Evolutionary conservation across 257 asterid genomes (phyloP), one percentile per base, ranked within the genome.

Genomic region (Henckelia pumila): DNA sequence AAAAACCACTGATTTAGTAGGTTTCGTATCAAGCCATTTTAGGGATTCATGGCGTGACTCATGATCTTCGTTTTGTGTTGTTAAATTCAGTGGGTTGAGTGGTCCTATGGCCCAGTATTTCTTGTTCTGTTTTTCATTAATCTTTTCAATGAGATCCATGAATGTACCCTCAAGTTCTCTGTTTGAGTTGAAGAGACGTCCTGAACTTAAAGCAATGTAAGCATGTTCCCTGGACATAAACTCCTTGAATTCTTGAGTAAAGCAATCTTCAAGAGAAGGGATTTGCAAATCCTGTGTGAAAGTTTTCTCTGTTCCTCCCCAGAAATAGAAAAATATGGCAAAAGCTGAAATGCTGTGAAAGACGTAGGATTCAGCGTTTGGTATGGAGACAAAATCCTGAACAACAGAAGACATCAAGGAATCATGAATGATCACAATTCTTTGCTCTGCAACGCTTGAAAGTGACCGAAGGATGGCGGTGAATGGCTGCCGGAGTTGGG

Each of bases 61-160:
- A n/a, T n/a, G n/a, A 0, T 64, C 60, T 53, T 29, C 1, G 14
- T 30, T 67, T 26, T 56, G 14, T 25, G 44, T 29, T 0, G 21
- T 56, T 2, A 78, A 8, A 0, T 14, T 61, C 0, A 84, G 19
- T 0, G 82, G 88, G 75, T 86, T 84, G 30, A 84, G 82, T 8
- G 94, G 88, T 32, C 95, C 95, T n/a, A 87, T 20, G 6, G 85
- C 79, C 83, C 84, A 85, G 0, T 77, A 80, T 30, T 75, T 81
- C 68, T 74, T 63, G 17, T 33, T 58, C 2, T 55, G 37, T 23
- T 70, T 25, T 13, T 55, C 77, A 1, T 72, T 24, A 3, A 72
- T 7, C n/a, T 59, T 72, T 9, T 69, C 63, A 11, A 69, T 60
- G 2, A 72, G 14, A 37, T 75, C 77, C 44, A 87, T 59, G 81